Base-by-base conservation (phyloP, 768 basidiomycete genomes). In the Inosperma sp. region DNA sequence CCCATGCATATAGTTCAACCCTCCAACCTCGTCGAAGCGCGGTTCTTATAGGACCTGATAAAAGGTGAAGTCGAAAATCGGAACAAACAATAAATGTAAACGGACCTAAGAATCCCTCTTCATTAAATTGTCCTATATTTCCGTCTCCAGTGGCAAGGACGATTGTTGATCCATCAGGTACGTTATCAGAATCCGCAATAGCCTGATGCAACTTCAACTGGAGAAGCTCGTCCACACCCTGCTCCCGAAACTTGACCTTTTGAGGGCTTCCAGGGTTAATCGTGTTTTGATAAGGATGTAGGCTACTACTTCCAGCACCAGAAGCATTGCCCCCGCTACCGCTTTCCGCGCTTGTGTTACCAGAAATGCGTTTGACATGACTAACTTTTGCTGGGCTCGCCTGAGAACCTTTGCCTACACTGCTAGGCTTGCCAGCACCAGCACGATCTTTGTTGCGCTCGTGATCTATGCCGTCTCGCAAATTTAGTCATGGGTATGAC, bases 1-100 rank as follows among this genome's bases (percentile, higher is more conserved):
- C 86, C 86, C 93, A 98, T 1, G 89, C 88, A 68, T 92, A 93
- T 60, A 97, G 62, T 69, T 98, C 94, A n/a, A 98, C 92, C 50
- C 76, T 78, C 94, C 94, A 98, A 2, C 94, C 94, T 40, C 85
- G 80, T 68, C 83, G 85, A 59, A 97, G 70, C 4, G 94, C 94
- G 10, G 84, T 83, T 51, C 88, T 73, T 10, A 93, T 90, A 36
- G 88, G 87, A 0, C 93, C 72, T 68, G 33, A 21, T n/a, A 23
- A 30, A 22, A 44, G 9, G 23, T 27, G 10, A 31, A 25, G 12
- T 5, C 31, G 21, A 21, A 22, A 19, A 35, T 34, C 22, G 0
- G 26, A n/a, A 10, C 48, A 48, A 51, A 33, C 40, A 48, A 47
- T 26, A 34, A 12, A 6, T n/a, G 45, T 27, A 14, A 49, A 53